Conservation (phyloP, 2,329 filamentous ascomycete species). For the Ramularia collo-cygni region DNA sequence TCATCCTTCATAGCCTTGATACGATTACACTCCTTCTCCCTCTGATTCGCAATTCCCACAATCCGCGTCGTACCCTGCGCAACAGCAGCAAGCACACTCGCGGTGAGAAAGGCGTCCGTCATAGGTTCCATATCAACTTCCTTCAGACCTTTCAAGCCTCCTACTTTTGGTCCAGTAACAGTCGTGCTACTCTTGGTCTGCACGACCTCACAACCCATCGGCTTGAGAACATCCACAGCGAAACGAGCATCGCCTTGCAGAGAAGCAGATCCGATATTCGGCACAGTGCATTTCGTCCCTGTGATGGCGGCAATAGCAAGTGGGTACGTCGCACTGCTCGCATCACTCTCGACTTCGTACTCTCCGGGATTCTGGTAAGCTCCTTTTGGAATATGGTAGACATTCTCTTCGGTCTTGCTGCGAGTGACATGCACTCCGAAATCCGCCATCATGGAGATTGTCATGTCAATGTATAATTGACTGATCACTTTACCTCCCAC, state of each 20-base stretch:
- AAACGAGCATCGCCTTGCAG: slow-evolving; percentile 94
- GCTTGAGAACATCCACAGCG: slow-evolving; percentile 77
- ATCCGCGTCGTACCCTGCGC: slow-evolving; percentile 66
- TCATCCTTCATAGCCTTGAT: slow-evolving; percentile 94
- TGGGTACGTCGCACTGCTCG: slow-evolving; percentile 94
- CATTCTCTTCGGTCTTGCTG: slow-evolving; percentile 73
- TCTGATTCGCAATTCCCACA: slow-evolving; percentile 91
- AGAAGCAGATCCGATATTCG: slow-evolving; percentile 88
- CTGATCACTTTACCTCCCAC: slow-evolving; percentile 97
- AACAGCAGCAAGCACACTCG: slow-evolving; percentile 85
- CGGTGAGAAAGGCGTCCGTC: slow-evolving; percentile 97
- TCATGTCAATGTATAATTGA: slow-evolving; percentile 98
- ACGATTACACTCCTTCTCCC: slow-evolving; percentile 96
- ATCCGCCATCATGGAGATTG: slow-evolving; percentile 89
- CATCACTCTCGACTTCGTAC: slow-evolving; percentile 93
- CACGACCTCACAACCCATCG: slow-evolving; percentile 88
- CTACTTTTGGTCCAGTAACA: slow-evolving; percentile 76
- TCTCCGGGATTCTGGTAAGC: slow-evolving; percentile 74
- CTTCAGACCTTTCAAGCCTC: slow-evolving; percentile 64
- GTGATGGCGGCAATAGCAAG: slow-evolving; percentile 91
- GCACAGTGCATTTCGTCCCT: slow-evolving; percentile 89
- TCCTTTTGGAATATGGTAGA: slow-evolving; percentile 86
- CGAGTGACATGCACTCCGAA: slow-evolving; percentile 78
- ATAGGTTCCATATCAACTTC: slow-evolving; percentile 98
- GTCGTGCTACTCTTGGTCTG: slow-evolving; percentile 84